Evolutionary conservation across 2,329 filamentous ascomycete genomes (phyloP).

Genomic region (Arthrobotrys musiformis): DNA sequence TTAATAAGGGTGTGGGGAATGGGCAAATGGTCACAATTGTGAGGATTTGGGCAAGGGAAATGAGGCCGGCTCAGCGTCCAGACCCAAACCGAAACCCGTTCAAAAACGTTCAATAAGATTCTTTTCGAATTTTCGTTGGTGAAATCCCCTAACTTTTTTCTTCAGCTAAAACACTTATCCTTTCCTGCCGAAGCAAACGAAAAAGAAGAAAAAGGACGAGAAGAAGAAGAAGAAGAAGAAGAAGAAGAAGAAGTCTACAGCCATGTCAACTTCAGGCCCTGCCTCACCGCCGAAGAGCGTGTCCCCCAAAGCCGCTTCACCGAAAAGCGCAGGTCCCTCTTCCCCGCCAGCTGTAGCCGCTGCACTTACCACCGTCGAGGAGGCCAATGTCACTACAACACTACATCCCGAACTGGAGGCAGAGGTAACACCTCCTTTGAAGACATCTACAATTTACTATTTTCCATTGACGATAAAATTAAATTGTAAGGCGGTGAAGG

Average conservation of each 20-base stretch:
- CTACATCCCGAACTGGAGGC: constrained; percentile 24
- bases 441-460: too few relatives aligned
- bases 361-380: constrained; percentile 2
- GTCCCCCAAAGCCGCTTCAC: not conserved
- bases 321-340: constrained; percentile 1
- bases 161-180: not conserved
- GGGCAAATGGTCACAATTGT: not conserved
- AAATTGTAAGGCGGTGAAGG: too few relatives aligned
- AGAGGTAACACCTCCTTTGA: not conserved
- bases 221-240: too few relatives aligned
- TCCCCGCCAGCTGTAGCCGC: constrained; percentile 1
- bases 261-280: constrained; percentile 7
- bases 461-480: too few relatives aligned
- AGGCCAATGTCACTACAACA: constrained; percentile 33
- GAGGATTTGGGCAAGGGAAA: not conserved
- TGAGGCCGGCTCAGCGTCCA: not conserved
- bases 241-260: not conserved
- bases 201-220: too few relatives aligned
- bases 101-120: not conserved
- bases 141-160: constrained; percentile 1
- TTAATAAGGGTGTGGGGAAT: constrained; percentile 11
- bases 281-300: constrained; percentile 19
- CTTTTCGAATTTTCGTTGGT: not conserved
- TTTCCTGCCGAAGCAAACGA: not conserved
- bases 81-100: not conserved